Evolutionary conservation across 1,139 yeast species (phyloP), one percentile per base, ranked within the genome.

Genomic region (Pichia kudriavzevii): DNA sequence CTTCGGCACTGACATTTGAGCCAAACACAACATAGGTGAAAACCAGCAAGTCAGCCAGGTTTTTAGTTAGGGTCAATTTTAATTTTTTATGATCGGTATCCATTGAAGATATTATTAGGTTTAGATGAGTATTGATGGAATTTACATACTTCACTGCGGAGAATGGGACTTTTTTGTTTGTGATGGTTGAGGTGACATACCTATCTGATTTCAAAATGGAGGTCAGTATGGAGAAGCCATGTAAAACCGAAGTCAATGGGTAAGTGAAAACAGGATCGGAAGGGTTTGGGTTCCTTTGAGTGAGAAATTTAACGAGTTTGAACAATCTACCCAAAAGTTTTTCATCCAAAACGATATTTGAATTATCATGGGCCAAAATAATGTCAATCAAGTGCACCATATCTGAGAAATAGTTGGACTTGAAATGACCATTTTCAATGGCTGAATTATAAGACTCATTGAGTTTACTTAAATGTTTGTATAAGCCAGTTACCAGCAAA

Each of bases 401-500:
- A 37, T 53, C 57, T 5, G 53, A 46, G 28, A 56, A 49, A 35
- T 54, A 58, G 31, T 47, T 51, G 1, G 60, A 58, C 25, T 34
- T 49, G 39, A 55, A 56, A 4, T 42, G 30, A 5, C 49, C 46
- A 20, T 47, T 46, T 18, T 54, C 58, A 21, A 56, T 49, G 7
- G 56, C 46, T 1, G 52, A 39, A 25, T 54, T 55, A 36, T 53
- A 55, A 28, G 56, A 50, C 32, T 55, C 61, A 33, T 52, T 47
- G 15, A 55, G 50, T 32, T 58, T 58, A 20, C 36, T 46, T 26
- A 57, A 22, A 36, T 55, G 50, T 35, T 53, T 56, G 36, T 57
- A 57, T 7, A 49, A 23, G 3, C 48, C 28, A 5, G 53, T 53
- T 13, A 56, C 35, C 20, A 57, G 25, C 8, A 43, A 41, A 18